Percentiles rank a stretch among this genome's conserved stretches.
Evolutionary conservation across 2,329 filamentous ascomycete genomes (phyloP).

Genomic region (Neophaeococcomyces aloes): DNA sequence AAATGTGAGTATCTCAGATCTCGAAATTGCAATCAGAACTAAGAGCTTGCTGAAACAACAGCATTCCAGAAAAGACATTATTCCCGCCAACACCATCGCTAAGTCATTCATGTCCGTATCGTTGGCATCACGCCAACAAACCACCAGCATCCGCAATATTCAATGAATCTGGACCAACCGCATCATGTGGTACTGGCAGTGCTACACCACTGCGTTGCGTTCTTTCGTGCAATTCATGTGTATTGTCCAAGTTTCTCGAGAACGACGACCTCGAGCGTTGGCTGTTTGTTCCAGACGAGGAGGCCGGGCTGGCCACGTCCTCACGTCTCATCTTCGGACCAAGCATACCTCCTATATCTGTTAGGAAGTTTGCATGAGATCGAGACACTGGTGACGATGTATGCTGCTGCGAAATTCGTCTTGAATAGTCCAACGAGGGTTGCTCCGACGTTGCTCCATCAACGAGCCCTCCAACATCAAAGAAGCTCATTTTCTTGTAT

Average conservation of each 20-base stretch:
- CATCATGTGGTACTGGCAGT: slow-evolving; percentile 33
- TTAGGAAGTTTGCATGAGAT: slow-evolving; percentile 18
- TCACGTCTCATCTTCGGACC: slow-evolving; percentile 12
- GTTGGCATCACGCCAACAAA: slow-evolving; percentile 14
- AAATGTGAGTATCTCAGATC: too few relatives aligned
- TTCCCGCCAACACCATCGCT: slow-evolving; percentile 18
- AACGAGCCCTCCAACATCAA: slow-evolving; percentile 71
- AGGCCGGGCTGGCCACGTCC: slow-evolving; percentile 9
- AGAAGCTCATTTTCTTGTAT: slow-evolving; percentile 58
- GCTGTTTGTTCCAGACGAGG: not conserved
- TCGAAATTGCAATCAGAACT: too few relatives aligned
- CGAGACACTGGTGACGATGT: slow-evolving; percentile 7
- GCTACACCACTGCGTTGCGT: slow-evolving; percentile 32
- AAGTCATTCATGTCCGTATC: slow-evolving; percentile 1
- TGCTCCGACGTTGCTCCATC: slow-evolving; percentile 32
- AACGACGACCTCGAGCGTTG: slow-evolving; percentile 5
- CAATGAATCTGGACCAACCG: slow-evolving; percentile 30
- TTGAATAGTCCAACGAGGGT: slow-evolving; percentile 14
- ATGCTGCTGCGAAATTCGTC: slow-evolving; percentile 5
- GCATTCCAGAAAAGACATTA: not conserved
- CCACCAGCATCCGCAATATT: slow-evolving; percentile 24
- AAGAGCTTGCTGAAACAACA: too few relatives aligned
- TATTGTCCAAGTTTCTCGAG: slow-evolving; percentile 18
- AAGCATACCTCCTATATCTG: slow-evolving; percentile 21
- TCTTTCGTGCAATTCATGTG: slow-evolving; percentile 13